phyloP scores from a whole-genome alignment of 768 basidiomycete genomes.

The Sporobolomyces roseus region DNA sequence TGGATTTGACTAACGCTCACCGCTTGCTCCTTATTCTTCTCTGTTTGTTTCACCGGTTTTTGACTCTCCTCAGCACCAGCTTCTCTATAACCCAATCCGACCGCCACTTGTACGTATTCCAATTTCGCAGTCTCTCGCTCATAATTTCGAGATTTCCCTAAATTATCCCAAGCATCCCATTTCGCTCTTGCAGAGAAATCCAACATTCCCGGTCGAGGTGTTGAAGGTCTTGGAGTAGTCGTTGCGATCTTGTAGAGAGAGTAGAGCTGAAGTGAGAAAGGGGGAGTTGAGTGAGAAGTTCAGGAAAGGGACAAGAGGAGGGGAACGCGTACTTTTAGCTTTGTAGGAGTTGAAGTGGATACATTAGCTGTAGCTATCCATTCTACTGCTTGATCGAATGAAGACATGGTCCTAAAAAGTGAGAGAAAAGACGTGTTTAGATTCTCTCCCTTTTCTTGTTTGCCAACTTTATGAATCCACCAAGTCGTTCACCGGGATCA shows the following conservation, averaged over 20 bases:
- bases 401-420: neutral
- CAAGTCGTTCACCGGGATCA: neutral
- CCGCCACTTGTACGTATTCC: constrained; percentile 22
- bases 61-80: neutral
- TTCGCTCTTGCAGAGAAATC: constrained; percentile 35
- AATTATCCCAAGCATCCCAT: constrained; percentile 34
- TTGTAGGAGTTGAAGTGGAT: constrained; percentile 14
- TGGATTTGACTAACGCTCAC: constrained; percentile 24
- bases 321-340: constrained; percentile 17
- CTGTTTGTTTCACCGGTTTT: neutral
- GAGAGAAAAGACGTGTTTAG: neutral
- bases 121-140: neutral
- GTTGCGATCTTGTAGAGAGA: constrained; percentile 35
- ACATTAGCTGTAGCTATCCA: neutral
- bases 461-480: neutral
- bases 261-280: constrained; percentile 27
- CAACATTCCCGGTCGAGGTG: constrained; percentile 17
- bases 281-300: neutral
- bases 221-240: neutral
- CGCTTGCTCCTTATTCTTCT: constrained; percentile 28
- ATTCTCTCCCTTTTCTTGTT: neutral
- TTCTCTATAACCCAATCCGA: neutral
- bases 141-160: constrained; percentile 2
- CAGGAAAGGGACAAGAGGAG: neutral
- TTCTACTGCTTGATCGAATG: constrained; percentile 17